Evolutionary conservation across 345 rosid genomes (phyloP).

Genomic region (Fremontodendron californicum): DNA sequence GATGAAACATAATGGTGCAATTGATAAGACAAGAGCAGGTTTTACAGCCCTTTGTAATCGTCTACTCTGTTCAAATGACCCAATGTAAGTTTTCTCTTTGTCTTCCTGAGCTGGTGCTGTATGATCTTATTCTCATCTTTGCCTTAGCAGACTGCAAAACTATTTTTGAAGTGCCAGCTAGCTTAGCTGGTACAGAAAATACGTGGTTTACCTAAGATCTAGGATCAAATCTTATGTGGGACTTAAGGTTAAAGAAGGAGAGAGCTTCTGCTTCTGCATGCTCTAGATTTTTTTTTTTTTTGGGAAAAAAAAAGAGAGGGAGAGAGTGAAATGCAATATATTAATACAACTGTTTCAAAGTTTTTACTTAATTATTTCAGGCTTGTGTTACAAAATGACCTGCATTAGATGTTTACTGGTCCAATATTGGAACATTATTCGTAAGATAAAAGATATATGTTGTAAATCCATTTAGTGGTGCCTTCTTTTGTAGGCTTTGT

Average conservation of each 20-base stretch:
- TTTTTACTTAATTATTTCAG: background rate
- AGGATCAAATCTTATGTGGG: background rate
- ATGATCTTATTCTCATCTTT: conserved; percentile 14
- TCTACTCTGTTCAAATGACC: conserved; percentile 86
- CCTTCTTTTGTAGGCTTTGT: conserved; percentile 60
- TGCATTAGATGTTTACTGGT: background rate
- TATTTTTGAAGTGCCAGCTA: background rate
- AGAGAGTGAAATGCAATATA: background rate
- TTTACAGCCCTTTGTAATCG: conserved; percentile 97
- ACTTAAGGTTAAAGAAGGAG: background rate
- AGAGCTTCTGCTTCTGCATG: background rate
- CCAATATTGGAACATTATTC: background rate
- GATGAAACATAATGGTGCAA: conserved; percentile 98
- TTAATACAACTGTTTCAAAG: background rate
- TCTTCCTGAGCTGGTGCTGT: conserved; percentile 8
- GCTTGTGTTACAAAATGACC: background rate
- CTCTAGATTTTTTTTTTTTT: background rate
- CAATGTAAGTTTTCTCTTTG: conserved; percentile 41
- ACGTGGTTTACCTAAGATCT: background rate
- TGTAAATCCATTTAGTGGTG: background rate
- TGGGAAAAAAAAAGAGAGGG: background rate
- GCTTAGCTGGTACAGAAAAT: too few relatives aligned
- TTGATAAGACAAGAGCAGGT: conserved; percentile 98
- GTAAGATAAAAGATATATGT: background rate
- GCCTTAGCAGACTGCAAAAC: background rate